Conservation (phyloP, 352 stramenopile genomes). For the Phytopythium boreale region DNA sequence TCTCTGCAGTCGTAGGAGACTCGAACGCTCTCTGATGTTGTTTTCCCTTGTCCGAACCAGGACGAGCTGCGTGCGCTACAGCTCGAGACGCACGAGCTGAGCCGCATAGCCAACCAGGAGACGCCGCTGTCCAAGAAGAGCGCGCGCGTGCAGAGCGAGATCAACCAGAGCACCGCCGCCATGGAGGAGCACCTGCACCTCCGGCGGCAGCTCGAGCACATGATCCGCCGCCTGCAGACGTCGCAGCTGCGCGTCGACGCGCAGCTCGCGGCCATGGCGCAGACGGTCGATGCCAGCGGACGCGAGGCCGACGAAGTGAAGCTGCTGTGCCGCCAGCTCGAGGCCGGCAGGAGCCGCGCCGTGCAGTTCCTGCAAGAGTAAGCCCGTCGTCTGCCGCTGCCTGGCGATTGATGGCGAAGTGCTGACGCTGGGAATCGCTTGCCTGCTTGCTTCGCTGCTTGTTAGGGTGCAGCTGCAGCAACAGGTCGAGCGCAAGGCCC, state of each 20-base stretch:
- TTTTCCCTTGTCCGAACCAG: slow-evolving; percentile 13
- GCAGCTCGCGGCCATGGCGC: slow-evolving; percentile 64
- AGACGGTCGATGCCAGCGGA: slow-evolving; percentile 60
- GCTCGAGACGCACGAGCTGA: slow-evolving; percentile 67
- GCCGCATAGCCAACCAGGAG: slow-evolving; percentile 72
- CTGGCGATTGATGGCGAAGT: neutral
- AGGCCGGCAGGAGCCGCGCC: slow-evolving; percentile 65
- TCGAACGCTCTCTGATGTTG: no score
- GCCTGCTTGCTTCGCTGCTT: neutral
- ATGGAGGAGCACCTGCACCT: slow-evolving; percentile 85
- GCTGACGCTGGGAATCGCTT: neutral
- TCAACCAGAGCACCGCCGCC: slow-evolving; percentile 55
- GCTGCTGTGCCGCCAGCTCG: slow-evolving; percentile 69
- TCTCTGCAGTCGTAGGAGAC: no score
- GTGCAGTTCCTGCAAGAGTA: slow-evolving; percentile 79
- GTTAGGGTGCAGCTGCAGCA: slow-evolving; percentile 60
- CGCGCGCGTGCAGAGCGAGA: slow-evolving; percentile 60
- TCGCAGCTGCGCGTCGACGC: slow-evolving; percentile 67
- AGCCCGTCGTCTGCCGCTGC: neutral
- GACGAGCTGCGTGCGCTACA: slow-evolving; percentile 70
- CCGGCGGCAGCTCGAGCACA: slow-evolving; percentile 72
- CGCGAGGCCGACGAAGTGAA: slow-evolving; percentile 72
- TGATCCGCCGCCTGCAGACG: slow-evolving; percentile 74
- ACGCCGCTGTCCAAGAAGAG: slow-evolving; percentile 76
- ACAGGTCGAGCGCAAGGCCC: slow-evolving; percentile 58